Conservation (phyloP, 768 basidiomycete species). For the Phlegmacium glaucopus region DNA sequence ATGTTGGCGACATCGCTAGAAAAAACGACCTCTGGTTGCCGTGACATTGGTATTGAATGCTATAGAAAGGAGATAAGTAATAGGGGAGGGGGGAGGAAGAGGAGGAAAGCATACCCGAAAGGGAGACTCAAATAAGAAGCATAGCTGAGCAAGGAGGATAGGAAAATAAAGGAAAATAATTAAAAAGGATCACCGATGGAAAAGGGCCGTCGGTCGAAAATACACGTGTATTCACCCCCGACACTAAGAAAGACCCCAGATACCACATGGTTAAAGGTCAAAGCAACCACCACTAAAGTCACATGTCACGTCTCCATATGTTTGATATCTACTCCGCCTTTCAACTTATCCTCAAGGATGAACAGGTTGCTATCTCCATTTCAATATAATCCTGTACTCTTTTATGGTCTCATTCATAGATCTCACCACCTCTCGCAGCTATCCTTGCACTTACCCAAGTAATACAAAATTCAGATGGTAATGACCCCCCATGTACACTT, state of each 20-base stretch:
- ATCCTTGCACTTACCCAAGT: slow-evolving; percentile 82
- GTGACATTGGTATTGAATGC: slow-evolving; percentile 19
- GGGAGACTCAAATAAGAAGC: slow-evolving; percentile 23
- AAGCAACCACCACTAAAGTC: slow-evolving; percentile 5
- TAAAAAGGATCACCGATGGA: slow-evolving; percentile 40
- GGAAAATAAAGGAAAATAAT: slow-evolving; percentile 50
- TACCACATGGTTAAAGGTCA: slow-evolving; percentile 6
- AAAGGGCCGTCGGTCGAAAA: slow-evolving; percentile 57
- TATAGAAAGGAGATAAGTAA: background rate
- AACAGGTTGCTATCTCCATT: slow-evolving; percentile 47
- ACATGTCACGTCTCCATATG: slow-evolving; percentile 14
- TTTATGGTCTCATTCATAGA: slow-evolving; percentile 34
- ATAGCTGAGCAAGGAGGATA: slow-evolving; percentile 37
- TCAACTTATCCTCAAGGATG: slow-evolving; percentile 55
- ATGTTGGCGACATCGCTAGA: slow-evolving; percentile 78
- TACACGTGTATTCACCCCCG: slow-evolving; percentile 76
- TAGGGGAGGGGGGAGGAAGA: slow-evolving; percentile 15
- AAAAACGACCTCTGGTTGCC: slow-evolving; percentile 60
- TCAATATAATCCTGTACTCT: background rate
- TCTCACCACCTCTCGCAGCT: slow-evolving; percentile 83
- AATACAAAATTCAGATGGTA: slow-evolving; percentile 77
- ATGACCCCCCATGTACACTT: slow-evolving; percentile 17
- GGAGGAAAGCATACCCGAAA: slow-evolving; percentile 16
- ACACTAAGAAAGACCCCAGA: slow-evolving; percentile 16
- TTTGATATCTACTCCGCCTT: slow-evolving; percentile 51